These are phyloP conservation scores for Garcia nutans DNA, from an alignment of 345 rosid species.

Conservation along the genomic window DNA sequence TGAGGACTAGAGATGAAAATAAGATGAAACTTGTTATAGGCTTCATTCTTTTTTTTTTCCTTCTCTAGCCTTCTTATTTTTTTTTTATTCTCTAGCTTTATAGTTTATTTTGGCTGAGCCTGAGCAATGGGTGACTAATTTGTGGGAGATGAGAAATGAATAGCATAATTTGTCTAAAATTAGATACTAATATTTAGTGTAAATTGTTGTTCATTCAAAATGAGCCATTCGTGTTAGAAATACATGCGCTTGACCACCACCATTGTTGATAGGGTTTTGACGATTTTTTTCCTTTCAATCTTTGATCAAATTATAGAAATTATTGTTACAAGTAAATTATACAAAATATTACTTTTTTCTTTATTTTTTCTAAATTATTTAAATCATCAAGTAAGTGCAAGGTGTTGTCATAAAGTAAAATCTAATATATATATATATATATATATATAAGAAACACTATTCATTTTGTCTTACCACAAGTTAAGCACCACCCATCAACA, in stretches of 20 bases:
- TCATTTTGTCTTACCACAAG: no score
- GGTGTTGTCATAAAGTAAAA: no score
- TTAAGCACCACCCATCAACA: no score
- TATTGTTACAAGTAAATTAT: no score
- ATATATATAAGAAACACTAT: no score
- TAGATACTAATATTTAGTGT: background rate
- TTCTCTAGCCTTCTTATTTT: no score
- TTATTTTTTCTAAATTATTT: no score
- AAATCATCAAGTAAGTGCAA: no score
- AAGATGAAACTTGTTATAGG: conserved; percentile 11
- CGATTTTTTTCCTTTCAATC: background rate
- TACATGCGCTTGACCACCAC: conserved; percentile 14
- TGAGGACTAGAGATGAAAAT: conserved; percentile 22
- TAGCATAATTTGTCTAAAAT: background rate
- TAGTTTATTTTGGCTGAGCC: background rate
- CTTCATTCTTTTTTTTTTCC: conserved; percentile 36
- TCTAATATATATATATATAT: no score
- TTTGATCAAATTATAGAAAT: no score
- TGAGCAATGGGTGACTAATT: background rate
- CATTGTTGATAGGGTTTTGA: background rate
- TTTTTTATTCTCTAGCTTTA: background rate
- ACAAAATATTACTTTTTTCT: no score
- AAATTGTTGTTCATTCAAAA: background rate
- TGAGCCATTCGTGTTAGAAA: background rate
- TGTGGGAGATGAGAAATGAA: background rate